These are phyloP conservation scores for Kwoniella dejecticola DNA, from an alignment of 768 basidiomycete species.

Conservation along the genomic window DNA sequence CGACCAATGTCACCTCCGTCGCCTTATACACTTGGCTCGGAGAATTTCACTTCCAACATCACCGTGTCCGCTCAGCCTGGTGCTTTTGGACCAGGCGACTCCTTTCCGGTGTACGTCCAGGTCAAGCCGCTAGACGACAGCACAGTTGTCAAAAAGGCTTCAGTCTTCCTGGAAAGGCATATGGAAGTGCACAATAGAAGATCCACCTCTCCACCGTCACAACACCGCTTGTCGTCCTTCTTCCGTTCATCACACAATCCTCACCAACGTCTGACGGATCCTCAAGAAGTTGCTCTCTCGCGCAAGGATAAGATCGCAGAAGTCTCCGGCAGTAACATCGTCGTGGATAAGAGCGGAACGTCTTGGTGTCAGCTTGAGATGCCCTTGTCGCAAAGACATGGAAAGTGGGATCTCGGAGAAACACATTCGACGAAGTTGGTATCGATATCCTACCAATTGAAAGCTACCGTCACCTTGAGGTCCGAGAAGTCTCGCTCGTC, in stretches of 20 bases:
- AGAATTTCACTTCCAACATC: constrained; percentile 25
- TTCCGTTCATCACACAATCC: constrained; percentile 31
- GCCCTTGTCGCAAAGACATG: constrained; percentile 29
- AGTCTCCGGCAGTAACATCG: constrained; percentile 14
- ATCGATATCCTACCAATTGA: constrained; percentile 27
- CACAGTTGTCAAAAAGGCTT: constrained; percentile 29
- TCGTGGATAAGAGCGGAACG: constrained; percentile 24
- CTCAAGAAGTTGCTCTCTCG: constrained; percentile 10
- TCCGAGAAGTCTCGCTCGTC: constrained; percentile 17
- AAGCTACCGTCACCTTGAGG: constrained; percentile 29
- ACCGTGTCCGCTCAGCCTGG: constrained; percentile 35
- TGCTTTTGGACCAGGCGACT: constrained; percentile 43
- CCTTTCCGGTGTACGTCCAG: constrained; percentile 29
- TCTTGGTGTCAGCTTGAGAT: constrained; percentile 29
- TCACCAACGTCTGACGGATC: constrained; percentile 10
- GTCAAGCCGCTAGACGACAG: constrained; percentile 35
- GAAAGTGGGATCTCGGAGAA: constrained; percentile 46
- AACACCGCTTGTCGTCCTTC: constrained; percentile 15
- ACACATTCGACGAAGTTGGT: constrained; percentile 34
- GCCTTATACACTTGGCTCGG: constrained; percentile 23
- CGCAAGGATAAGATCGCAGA: constrained; percentile 27
- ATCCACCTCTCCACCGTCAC: constrained; percentile 15
- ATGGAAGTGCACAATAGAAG: constrained; percentile 20
- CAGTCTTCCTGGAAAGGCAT: constrained; percentile 33
- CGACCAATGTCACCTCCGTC: constrained; percentile 44